phyloP scores from a whole-genome alignment of 345 rosid species.

The Bruguiera sexangula region DNA sequence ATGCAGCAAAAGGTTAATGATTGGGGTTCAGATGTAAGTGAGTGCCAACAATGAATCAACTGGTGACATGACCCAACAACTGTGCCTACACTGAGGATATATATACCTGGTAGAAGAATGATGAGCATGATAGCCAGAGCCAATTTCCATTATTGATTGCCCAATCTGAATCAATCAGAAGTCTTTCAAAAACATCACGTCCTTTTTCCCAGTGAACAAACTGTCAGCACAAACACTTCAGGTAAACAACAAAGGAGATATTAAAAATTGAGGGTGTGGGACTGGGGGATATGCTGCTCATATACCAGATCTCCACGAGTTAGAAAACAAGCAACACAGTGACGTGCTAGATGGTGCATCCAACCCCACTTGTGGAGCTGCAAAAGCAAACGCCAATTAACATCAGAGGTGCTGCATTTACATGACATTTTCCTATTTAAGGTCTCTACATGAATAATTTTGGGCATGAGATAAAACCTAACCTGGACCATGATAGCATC shows the following conservation, averaged over 20 bases:
- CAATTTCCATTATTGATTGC: conserved; percentile 90
- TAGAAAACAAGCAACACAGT: conserved; percentile 87
- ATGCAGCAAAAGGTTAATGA: no score
- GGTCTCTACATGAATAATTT: background rate
- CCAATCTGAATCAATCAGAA: conserved; percentile 95
- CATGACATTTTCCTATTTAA: background rate
- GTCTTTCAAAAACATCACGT: conserved; percentile 88
- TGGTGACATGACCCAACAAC: background rate
- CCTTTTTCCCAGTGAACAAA: conserved; percentile 98
- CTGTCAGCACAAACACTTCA: conserved; percentile 46
- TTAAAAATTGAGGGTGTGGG: conserved; percentile 9
- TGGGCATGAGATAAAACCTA: conserved; percentile 11
- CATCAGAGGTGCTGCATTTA: background rate
- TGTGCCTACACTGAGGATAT: conserved; percentile 1
- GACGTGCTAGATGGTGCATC: conserved; percentile 97
- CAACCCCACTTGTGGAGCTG: conserved; percentile 96
- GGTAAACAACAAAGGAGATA: background rate
- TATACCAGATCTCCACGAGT: conserved; percentile 96
- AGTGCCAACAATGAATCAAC: background rate
- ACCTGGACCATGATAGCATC: conserved; percentile 99
- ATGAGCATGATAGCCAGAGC: conserved; percentile 95
- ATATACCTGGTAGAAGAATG: conserved; percentile 89
- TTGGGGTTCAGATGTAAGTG: background rate
- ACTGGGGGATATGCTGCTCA: conserved; percentile 3
- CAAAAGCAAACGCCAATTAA: conserved; percentile 19